Base-by-base conservation (phyloP, 352 stramenopile genomes). In the Chloridella minuta region DNA sequence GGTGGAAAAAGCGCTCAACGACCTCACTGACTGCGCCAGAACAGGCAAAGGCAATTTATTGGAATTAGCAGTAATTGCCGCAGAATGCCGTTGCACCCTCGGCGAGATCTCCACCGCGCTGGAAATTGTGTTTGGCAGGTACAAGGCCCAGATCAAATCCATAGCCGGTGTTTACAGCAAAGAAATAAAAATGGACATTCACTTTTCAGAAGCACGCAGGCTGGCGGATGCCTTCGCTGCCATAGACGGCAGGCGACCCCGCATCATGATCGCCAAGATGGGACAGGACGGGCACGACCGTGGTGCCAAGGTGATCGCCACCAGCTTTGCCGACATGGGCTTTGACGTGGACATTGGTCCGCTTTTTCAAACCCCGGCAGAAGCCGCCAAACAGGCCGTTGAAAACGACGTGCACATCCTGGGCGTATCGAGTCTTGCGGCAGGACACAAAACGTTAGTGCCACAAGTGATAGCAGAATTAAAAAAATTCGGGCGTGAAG, bases 311-410 rank as follows among this genome's bases (percentile, higher is more conserved):
- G 94, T 98, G 4, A 97, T 98, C 88, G 94, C 94, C 0, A 95
- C 40, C 40, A 94, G 95, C n/a, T 97, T 97, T 88, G 94, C 92
- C 21, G 95, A 98, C 89, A 90, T 98, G 87, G 95, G 95, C 21
- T 98, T 97, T 88, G 95, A 98, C 90, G 95, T 98, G 21, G 95
- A 98, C 87, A 93, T 98, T 80, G 95, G 94, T 4, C 93, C 94
- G 66, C 89, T 98, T 21, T 98, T 98, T 88, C 93, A 94, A 89
- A 94, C 92, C 28, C 92, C 91, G 0, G 89, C 91, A 86, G 92
- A 95, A 88, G 92, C 93, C 24, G 92, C 91, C 21, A 86, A 91
- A 18, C 90, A 94, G 89, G 95, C 95, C 28, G 89, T 98, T 23
- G 95, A 98, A 89, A 93, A 93, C 21, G 94, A 98, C 91, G 95